Percentiles rank a stretch among this genome's conserved stretches.
Evolutionary conservation across 2,329 filamentous ascomycete species (phyloP).

Genomic region (Aspergillus tanneri): DNA sequence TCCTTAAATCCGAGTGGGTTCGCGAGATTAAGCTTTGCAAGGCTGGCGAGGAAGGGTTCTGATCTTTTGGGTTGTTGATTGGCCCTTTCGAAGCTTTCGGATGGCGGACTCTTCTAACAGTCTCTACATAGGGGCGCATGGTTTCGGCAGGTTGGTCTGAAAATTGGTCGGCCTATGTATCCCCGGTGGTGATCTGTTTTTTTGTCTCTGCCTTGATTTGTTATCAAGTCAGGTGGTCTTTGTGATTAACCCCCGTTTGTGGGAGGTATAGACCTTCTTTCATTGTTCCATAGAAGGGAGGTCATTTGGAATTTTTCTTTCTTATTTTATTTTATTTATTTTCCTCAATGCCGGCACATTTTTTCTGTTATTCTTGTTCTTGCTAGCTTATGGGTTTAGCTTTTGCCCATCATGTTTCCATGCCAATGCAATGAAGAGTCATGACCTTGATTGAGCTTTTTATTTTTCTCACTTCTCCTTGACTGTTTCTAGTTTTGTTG

Average conservation of each 20-base stretch:
- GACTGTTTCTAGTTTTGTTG: slow-evolving; percentile 8
- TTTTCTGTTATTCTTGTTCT: slow-evolving; percentile 13
- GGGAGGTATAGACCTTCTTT: slow-evolving; percentile 18
- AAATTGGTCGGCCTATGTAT: slow-evolving; percentile 16
- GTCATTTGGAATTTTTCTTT: slow-evolving; percentile 13
- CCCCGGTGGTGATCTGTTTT: slow-evolving; percentile 10
- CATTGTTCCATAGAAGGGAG: slow-evolving; percentile 24
- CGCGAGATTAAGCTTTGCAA: slow-evolving; percentile 96
- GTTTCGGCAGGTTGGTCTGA: slow-evolving; percentile 15
- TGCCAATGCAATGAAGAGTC: slow-evolving; percentile 42
- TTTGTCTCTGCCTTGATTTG: slow-evolving; percentile 14
- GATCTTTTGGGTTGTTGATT: slow-evolving; percentile 20
- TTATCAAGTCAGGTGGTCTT: slow-evolving; percentile 22
- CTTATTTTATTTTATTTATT: slow-evolving; percentile 10
- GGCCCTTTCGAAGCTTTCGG: slow-evolving; percentile 10
- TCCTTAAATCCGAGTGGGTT: slow-evolving; percentile 97
- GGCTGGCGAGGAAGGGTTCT: slow-evolving; percentile 92
- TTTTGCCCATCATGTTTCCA: slow-evolving; percentile 32
- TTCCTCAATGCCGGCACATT: slow-evolving; percentile 30
- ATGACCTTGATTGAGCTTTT: slow-evolving; percentile 30
- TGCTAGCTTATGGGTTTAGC: slow-evolving; percentile 27
- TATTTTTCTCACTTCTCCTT: slow-evolving; percentile 14
- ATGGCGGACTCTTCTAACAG: slow-evolving; percentile 3
- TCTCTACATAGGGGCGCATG: slow-evolving; percentile 8
- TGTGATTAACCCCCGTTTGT: slow-evolving; percentile 19